phyloP scores from a whole-genome alignment of 164 flowering plant species.

The Vitis labrusca region DNA sequence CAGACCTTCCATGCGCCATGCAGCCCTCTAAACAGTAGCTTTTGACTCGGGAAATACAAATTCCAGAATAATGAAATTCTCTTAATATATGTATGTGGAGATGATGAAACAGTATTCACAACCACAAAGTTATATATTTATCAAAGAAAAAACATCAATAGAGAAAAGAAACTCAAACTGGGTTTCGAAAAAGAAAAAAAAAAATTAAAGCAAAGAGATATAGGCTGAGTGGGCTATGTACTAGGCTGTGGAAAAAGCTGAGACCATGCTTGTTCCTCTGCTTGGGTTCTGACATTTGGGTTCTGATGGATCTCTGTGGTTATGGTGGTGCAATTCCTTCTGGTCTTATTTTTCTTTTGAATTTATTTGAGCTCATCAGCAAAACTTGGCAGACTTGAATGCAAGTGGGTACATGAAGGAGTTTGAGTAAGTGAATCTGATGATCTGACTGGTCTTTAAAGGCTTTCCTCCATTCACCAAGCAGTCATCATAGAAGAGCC shows the following conservation, averaged over 20 bases:
- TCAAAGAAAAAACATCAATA: neutral
- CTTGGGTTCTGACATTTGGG: neutral
- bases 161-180: neutral
- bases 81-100: neutral
- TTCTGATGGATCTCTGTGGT: too few species aligned
- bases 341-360: too few species aligned
- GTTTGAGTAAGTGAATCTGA: conserved; percentile 60
- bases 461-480: conserved; percentile 59
- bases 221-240: neutral
- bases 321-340: too few species aligned
- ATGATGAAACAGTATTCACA: neutral
- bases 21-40: conserved; percentile 2
- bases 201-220: neutral
- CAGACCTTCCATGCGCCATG: conserved; percentile 7
- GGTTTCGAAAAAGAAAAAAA: neutral
- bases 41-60: neutral
- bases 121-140: neutral
- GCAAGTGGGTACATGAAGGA: conserved; percentile 65
- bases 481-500: conserved; percentile 63
- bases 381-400: conserved; percentile 63
- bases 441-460: conserved; percentile 40
- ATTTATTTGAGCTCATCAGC: conserved; percentile 18
- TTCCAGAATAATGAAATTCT: neutral
- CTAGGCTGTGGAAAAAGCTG: conserved; percentile 17
- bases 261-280: neutral